Conservation (phyloP, 371 early-diverging fungal genomes). For the Hamiltosporidium tvaerminnensis region DNA sequence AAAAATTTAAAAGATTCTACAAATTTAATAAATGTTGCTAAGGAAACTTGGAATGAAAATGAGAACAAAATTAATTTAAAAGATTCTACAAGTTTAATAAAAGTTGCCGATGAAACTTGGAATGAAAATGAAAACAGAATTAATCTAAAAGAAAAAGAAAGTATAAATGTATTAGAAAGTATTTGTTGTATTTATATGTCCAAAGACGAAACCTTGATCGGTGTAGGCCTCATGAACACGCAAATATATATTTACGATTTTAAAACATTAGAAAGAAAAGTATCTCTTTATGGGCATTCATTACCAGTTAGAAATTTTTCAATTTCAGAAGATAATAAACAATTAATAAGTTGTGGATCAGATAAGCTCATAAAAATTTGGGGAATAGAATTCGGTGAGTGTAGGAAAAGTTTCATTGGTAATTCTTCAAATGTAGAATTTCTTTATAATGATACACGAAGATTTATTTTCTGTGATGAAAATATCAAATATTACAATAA, state of each 20-base stretch:
- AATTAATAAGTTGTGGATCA: conserved; percentile 37
- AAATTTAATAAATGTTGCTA: conserved; percentile 2
- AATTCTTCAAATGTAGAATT: conserved; percentile 20
- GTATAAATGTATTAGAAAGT: conserved; percentile 20
- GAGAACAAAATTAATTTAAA: neutral
- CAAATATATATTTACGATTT: conserved; percentile 37
- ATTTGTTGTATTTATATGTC: conserved; percentile 22
- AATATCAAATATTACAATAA: conserved; percentile 26
- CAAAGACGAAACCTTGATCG: conserved; percentile 16
- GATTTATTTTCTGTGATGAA: conserved; percentile 20
- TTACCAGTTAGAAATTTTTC: conserved; percentile 44
- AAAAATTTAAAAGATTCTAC: no score
- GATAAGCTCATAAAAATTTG: conserved; percentile 52
- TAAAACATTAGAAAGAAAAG: conserved; percentile 12
- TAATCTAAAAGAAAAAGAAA: conserved; percentile 6
- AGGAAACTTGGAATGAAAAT: neutral
- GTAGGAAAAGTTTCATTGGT: conserved; percentile 46
- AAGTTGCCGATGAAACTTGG: conserved; percentile 11
- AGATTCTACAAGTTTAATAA: neutral
- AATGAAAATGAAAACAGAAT: conserved; percentile 7
- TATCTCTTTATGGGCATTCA: conserved; percentile 50
- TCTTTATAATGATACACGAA: conserved; percentile 1
- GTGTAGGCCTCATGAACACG: conserved; percentile 27
- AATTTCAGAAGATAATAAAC: conserved; percentile 23
- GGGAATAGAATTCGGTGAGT: conserved; percentile 52